Evolutionary conservation across 148 eudicot genomes (phyloP).

Genomic region (Pouteria glomerata): DNA sequence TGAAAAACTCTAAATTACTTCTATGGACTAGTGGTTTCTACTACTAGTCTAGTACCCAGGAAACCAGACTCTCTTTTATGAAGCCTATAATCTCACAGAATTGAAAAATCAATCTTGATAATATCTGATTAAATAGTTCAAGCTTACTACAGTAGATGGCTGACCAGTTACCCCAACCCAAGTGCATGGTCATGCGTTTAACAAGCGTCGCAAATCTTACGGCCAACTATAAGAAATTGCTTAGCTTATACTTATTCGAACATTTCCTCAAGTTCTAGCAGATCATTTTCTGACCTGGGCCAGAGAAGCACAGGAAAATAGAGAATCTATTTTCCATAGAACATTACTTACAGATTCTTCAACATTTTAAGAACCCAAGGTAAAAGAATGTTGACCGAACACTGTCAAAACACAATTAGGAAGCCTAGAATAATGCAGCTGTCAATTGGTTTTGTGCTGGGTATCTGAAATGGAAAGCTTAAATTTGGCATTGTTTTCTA

Average conservation of each 20-base stretch:
- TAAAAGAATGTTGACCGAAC: too few relatives aligned
- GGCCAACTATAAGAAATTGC: background rate
- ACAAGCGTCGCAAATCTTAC: background rate
- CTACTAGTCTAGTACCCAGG: background rate
- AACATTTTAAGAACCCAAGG: too few relatives aligned
- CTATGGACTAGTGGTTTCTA: background rate
- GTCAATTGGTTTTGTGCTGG: too few relatives aligned
- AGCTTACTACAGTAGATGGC: background rate
- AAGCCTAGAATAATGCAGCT: too few relatives aligned
- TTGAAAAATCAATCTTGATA: background rate
- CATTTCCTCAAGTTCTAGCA: background rate
- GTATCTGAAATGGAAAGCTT: too few relatives aligned
- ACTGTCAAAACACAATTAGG: too few relatives aligned
- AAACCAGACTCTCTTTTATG: background rate
- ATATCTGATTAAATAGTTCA: background rate
- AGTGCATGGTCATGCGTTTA: background rate
- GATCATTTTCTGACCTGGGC: background rate
- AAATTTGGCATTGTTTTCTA: too few relatives aligned
- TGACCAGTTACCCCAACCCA: background rate
- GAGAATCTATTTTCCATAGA: background rate
- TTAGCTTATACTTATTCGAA: background rate
- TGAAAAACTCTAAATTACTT: background rate
- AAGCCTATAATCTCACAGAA: background rate
- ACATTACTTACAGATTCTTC: background rate
- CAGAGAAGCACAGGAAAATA: background rate